Evolutionary conservation across 2,329 filamentous ascomycete species (phyloP), one percentile per base, ranked within the genome.

Genomic region (Cladosporium sp.): DNA sequence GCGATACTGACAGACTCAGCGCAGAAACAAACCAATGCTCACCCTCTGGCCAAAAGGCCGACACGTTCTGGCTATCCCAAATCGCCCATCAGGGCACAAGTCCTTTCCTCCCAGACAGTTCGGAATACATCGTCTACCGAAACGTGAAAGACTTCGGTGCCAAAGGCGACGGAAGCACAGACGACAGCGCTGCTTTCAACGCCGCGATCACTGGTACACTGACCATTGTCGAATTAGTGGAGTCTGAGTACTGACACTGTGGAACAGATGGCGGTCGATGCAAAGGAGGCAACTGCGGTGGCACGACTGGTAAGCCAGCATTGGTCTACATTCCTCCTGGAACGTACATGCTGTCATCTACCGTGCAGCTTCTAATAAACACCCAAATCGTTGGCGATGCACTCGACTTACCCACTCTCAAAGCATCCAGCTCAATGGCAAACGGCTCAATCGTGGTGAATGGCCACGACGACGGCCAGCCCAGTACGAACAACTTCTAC

Each of bases 101-200:
- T 54, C 85, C 90, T 3, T 96, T 89, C 74, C 82, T 86, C 68
- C 76, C 78, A 26, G 79, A 81, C 65, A 68, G 67, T 10, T 69
- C 81, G 14, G 78, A 80, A 74, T 94, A 92, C 83, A 85, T 90
- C 76, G 74, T 83, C 63, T 83, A 78, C 73, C 80, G 81, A 61
- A 82, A 83, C 63, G 81, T 83, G 38, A 80, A 78, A 68, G 77
- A 78, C 67, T 81, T 74, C 59, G 78, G 75, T 57, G 77, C 77
- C 38, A 74, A 72, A 79, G 86, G 87, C 69, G 87, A 90, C 72
- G 88, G 88, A 14, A 78, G 81, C 1, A 90, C 90, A n/a, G 94
- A 97, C 75, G 94, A 97, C 76, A 97, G 93, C 0, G 88, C 80
- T 1, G 92, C 93, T 65, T 96, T 98, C 84, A 97, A 97, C 80